A percentile compares a stretch with the other conserved stretches of the same genome.
These are phyloP conservation scores for Suillus fuscotomentosus DNA, from an alignment of 768 basidiomycete genomes.

Conservation along the genomic window DNA sequence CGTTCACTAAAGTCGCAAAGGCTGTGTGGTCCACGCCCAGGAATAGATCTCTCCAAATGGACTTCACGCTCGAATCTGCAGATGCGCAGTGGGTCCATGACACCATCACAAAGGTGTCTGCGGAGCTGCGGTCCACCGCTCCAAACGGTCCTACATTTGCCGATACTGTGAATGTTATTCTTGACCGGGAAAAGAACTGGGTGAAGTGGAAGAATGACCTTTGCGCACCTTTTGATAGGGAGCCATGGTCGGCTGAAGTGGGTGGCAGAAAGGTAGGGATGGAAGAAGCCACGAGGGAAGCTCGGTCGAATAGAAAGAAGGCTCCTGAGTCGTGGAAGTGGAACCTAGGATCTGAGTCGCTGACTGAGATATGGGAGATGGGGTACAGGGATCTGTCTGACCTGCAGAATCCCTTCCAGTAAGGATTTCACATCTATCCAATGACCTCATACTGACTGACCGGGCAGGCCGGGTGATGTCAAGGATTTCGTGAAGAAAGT, in stretches of 20 bases:
- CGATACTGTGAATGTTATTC: conserved; percentile 67
- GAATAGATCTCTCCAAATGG: conserved; percentile 81
- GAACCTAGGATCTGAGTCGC: conserved; percentile 61
- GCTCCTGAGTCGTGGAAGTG: conserved; percentile 63
- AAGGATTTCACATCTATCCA: conserved; percentile 23
- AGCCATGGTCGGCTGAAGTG: conserved; percentile 53
- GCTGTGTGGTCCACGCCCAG: conserved; percentile 56
- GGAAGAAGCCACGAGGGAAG: conserved; percentile 57
- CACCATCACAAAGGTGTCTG: conserved; percentile 50
- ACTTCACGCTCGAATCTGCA: conserved; percentile 67
- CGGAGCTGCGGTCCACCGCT: conserved; percentile 67
- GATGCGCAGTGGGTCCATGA: conserved; percentile 81
- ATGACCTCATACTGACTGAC: conserved; percentile 5
- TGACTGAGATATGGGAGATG: conserved; percentile 85
- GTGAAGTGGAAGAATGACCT: conserved; percentile 85
- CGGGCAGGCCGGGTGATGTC: conserved; percentile 63
- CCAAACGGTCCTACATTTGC: conserved; percentile 77
- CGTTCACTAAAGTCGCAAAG: conserved; percentile 70
- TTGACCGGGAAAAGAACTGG: conserved; percentile 89
- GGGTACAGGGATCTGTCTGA: conserved; percentile 67
- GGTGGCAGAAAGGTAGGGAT: conserved; percentile 52
- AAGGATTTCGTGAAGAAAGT: conserved; percentile 73
- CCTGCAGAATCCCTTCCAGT: conserved; percentile 65
- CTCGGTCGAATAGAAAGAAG: conserved; percentile 53
- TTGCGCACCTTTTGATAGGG: conserved; percentile 77